Percentiles rank a stretch among this genome's conserved stretches.
Conservation (phyloP, 257 asterid genomes). For the Jasminum sambac region DNA sequence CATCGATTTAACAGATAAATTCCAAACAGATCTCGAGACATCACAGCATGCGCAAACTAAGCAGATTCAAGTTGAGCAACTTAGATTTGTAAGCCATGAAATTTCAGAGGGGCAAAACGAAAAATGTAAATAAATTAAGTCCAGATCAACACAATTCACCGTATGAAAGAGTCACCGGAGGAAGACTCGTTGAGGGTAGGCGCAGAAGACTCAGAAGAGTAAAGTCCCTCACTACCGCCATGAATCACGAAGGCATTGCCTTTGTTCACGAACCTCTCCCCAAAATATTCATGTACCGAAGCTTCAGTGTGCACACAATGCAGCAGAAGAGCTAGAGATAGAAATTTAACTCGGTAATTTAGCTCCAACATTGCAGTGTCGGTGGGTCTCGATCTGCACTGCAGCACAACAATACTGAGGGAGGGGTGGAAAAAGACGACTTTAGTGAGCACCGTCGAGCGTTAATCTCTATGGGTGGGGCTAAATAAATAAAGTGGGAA, state of each 20-base stretch:
- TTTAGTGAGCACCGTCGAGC: neutral
- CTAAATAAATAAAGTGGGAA: too few relatives aligned
- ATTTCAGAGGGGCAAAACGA: neutral
- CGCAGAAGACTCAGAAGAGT: slow-evolving; percentile 71
- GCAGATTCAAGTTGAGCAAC: neutral
- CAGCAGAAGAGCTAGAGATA: slow-evolving; percentile 28
- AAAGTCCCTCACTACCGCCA: slow-evolving; percentile 95
- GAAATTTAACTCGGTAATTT: slow-evolving; percentile 30
- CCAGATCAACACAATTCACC: slow-evolving; percentile 40
- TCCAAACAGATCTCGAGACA: slow-evolving; percentile 28
- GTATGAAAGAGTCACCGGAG: slow-evolving; percentile 70
- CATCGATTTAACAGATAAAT: slow-evolving; percentile 20
- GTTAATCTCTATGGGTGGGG: neutral
- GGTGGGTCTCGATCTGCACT: neutral
- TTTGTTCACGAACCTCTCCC: slow-evolving; percentile 53
- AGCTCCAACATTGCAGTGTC: slow-evolving; percentile 44
- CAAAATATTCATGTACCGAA: slow-evolving; percentile 78
- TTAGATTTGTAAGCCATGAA: slow-evolving; percentile 1
- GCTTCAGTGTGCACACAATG: slow-evolving; percentile 42
- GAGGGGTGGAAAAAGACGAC: neutral
- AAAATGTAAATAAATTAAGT: neutral
- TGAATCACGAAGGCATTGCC: slow-evolving; percentile 92
- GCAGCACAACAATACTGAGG: neutral
- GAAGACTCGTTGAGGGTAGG: slow-evolving; percentile 60
- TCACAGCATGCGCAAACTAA: slow-evolving; percentile 11